Evolutionary conservation across 805 yeast genomes (phyloP), one percentile per base, ranked within the genome.

Genomic region (Wickerhamomyces tratensis): DNA sequence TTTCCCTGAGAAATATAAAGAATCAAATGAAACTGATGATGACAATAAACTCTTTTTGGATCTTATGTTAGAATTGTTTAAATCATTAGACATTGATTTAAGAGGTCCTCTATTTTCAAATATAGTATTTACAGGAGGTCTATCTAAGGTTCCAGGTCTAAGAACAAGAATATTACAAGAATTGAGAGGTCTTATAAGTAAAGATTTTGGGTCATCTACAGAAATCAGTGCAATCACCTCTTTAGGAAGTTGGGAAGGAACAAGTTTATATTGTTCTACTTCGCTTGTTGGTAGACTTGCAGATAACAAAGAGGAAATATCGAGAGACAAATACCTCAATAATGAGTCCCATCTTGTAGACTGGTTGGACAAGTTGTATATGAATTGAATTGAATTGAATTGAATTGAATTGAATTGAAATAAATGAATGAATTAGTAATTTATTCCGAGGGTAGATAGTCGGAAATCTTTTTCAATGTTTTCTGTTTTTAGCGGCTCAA

Each of bases 181-280:
- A 15, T 29, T 56, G n/a, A 33, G 35, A 14, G 15, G 13, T 14
- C 6, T 33, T n/a, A 33, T 1, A 26, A 46, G 6, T 35, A 26
- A 12, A 20, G n/a, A 15, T 20, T 11, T 31, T 10, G 36, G 9
- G 33, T 12, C n/a, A 33, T 11, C n/a, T 13, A n/a, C 12, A 7
- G 12, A 33, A 33, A 40, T 35, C 11, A 41, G 30, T 7, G 39
- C 44, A 1, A 48, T 56, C 2, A 40, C 39, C 9, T 35, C 52
- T 1, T 36, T 54, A 29, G 59, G 57, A 1, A 38, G 58, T 1
- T 56, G 58, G 57, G 43, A 48, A 33, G 61, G 61, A 7, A 49
- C 57, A 3, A 55, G 61, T 37, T 40, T 56, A 2, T 56, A 52
- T 36, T 46, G 55, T 26, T 50, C 58, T 15, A 51, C 57, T 1